A percentile compares a stretch with the other conserved stretches of the same genome.
These are phyloP conservation scores for Solanum lignicaule DNA, from an alignment of 257 asterid genomes.

Conservation along the genomic window DNA sequence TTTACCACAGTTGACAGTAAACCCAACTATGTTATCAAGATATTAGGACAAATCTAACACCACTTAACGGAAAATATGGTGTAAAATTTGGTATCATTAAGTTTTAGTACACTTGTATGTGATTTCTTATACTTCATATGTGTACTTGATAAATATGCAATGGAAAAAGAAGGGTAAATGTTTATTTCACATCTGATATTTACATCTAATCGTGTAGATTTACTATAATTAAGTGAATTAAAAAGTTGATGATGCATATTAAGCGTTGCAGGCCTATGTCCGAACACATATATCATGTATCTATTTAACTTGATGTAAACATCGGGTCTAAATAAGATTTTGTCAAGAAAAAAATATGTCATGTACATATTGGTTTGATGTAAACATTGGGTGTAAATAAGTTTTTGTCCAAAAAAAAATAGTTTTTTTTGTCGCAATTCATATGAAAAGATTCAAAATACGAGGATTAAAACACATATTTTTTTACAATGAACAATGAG, in stretches of 20 bases:
- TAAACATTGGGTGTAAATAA: not conserved
- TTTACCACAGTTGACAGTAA: not conserved
- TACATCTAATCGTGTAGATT: not conserved
- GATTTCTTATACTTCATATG: not conserved
- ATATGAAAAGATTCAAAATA: not conserved
- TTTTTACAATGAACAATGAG: not conserved
- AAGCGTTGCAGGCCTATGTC: not conserved
- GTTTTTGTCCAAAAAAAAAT: not conserved
- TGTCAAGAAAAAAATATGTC: not conserved
- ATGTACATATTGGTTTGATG: not conserved
- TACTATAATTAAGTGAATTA: not conserved
- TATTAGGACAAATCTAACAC: not conserved
- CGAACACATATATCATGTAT: not conserved
- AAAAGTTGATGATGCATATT: not conserved
- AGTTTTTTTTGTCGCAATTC: fast-evolving
- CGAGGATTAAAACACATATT: not conserved
- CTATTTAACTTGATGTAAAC: not conserved
- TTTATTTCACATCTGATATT: not conserved
- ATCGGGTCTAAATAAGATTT: not conserved
- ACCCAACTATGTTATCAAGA: not conserved
- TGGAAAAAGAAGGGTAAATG: not conserved
- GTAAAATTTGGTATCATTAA: not conserved
- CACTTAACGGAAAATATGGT: not conserved
- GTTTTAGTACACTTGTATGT: not conserved
- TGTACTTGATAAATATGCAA: not conserved